phyloP scores from a whole-genome alignment of 208 protist genomes.

The Crithidia thermophila region DNA sequence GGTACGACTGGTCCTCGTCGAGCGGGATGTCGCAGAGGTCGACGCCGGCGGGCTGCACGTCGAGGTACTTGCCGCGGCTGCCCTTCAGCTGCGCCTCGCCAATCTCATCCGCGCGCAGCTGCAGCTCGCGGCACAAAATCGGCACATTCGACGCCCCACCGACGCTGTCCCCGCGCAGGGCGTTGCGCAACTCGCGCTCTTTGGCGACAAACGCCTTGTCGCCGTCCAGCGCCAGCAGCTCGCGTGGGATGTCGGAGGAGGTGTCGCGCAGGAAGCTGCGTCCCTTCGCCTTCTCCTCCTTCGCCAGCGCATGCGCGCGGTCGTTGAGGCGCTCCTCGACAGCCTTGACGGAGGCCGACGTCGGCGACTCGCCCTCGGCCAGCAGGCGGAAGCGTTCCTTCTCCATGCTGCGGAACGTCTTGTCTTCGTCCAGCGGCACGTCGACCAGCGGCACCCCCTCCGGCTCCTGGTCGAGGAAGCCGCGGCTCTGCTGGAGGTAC shows the following conservation, averaged over 20 bases:
- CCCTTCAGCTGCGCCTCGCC: conserved; percentile 51
- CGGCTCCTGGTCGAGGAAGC: conserved; percentile 70
- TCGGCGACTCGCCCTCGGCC: conserved; percentile 26
- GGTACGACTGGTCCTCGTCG: conserved; percentile 53
- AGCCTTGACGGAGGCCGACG: conserved; percentile 38
- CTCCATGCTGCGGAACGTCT: conserved; percentile 47
- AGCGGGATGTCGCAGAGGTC: conserved; percentile 62
- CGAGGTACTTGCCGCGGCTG: conserved; percentile 59
- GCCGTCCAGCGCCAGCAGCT: conserved; percentile 48
- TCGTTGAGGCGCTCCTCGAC: conserved; percentile 64
- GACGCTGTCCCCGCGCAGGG: conserved; percentile 28
- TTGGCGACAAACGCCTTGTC: conserved; percentile 46
- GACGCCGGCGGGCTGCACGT: conserved; percentile 52
- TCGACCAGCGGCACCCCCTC: conserved; percentile 65
- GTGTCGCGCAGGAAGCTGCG: conserved; percentile 56
- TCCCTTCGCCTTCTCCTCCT: conserved; percentile 39
- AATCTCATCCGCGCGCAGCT: conserved; percentile 48
- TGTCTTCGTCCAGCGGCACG: conserved; percentile 62
- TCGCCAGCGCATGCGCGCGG: conserved; percentile 62
- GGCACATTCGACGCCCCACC: conserved; percentile 26
- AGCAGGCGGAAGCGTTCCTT: conserved; percentile 43
- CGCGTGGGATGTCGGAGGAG: conserved; percentile 56
- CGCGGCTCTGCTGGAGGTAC: conserved; percentile 50
- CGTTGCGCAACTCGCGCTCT: conserved; percentile 50
- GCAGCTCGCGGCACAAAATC: conserved; percentile 46